Percentiles rank a stretch among this genome's conserved stretches.
These are phyloP conservation scores for Jamesozyma hellenica DNA, from an alignment of 805 yeast species.

Conservation along the genomic window DNA sequence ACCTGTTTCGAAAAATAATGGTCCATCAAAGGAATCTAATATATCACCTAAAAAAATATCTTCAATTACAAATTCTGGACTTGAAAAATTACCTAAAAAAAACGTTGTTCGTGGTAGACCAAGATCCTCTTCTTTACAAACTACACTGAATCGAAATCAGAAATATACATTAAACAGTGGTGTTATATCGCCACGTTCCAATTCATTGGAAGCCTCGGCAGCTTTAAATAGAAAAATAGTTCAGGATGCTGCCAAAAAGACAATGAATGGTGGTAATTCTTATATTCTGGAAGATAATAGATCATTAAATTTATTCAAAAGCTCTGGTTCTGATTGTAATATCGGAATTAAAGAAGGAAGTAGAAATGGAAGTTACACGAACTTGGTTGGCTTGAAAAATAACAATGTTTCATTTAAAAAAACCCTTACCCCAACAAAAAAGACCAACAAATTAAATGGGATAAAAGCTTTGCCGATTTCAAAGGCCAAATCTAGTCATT, in stretches of 20 bases:
- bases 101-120: constrained; percentile 11
- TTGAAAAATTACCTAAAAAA: background rate
- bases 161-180: background rate
- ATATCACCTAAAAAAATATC: background rate
- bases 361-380: background rate
- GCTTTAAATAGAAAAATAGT: constrained; percentile 21
- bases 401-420: no score
- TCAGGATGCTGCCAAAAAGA: constrained; percentile 16
- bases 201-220: constrained; percentile 25
- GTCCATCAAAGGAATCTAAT: background rate
- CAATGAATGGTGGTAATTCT: constrained; percentile 3
- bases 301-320: background rate
- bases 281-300: background rate
- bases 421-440: background rate
- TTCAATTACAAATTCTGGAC: background rate
- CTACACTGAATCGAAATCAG: constrained; percentile 8
- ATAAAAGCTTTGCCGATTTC: no score
- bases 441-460: no score
- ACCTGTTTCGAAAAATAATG: background rate
- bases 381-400: background rate
- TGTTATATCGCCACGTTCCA: constrained; percentile 15
- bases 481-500: no score
- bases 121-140: constrained; percentile 28
- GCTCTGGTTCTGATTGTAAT: no score
- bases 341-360: background rate